A percentile compares a stretch with the other conserved stretches of the same genome.
Evolutionary conservation across 1,284 basidiomycete genomes (phyloP).

Genomic region (Cutaneotrichosporon cavernicola): DNA sequence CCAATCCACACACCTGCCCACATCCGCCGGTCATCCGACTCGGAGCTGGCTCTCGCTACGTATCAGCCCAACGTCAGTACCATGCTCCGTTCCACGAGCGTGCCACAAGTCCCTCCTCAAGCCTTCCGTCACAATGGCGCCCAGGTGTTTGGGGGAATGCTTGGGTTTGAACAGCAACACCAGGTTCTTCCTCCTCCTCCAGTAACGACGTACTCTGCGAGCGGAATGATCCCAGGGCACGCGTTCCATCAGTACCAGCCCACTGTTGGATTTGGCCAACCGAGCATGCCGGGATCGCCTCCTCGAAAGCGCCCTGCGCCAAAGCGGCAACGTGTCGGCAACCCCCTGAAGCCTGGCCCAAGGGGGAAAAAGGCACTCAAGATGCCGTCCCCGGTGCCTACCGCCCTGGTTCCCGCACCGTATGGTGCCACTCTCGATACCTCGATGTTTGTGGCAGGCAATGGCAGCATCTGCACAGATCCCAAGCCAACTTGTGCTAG

Average conservation of each 20-base stretch:
- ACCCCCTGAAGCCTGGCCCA: constrained; percentile 33
- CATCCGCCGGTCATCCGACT: constrained; percentile 23
- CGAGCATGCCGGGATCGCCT: constrained; percentile 6
- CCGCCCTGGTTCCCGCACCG: constrained; percentile 4
- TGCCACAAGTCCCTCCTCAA: constrained; percentile 20
- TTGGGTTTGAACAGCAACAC: neutral
- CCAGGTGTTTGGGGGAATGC: constrained; percentile 12
- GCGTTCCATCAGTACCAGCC: constrained; percentile 5
- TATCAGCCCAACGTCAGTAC: constrained; percentile 18
- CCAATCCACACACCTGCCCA: constrained; percentile 18
- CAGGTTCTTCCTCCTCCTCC: constrained; percentile 19
- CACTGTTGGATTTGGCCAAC: constrained; percentile 15
- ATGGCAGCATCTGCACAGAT: neutral
- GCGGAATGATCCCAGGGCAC: constrained; percentile 4
- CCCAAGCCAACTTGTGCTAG: neutral
- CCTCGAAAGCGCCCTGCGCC: constrained; percentile 23
- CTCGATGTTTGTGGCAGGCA: neutral
- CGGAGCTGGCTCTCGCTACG: constrained; percentile 25
- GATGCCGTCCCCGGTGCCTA: constrained; percentile 11
- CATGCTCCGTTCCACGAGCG: constrained; percentile 28
- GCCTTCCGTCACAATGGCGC: constrained; percentile 7
- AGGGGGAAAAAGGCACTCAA: constrained; percentile 26
- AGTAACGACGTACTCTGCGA: constrained; percentile 16
- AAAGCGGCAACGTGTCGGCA: constrained; percentile 28
- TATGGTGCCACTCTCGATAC: neutral